phyloP scores from a whole-genome alignment of 805 yeast species.

The Pichia phayaonensis region DNA sequence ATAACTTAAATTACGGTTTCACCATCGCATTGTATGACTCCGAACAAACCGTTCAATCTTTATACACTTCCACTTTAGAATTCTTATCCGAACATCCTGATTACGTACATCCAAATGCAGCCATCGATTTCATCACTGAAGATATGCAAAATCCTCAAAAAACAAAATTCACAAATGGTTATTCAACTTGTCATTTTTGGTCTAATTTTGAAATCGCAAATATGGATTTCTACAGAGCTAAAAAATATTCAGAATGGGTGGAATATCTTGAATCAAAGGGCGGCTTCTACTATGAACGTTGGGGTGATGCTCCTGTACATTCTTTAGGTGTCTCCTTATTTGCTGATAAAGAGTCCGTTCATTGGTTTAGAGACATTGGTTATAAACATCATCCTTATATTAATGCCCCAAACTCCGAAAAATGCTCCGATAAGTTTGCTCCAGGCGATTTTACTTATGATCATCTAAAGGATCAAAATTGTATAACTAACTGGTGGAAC shows the following conservation, averaged over 20 bases:
- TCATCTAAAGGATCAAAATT: conserved; percentile 58
- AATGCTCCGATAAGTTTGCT: conserved; percentile 39
- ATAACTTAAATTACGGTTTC: conserved; percentile 67
- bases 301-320: conserved; percentile 95
- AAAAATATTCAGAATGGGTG: conserved; percentile 60
- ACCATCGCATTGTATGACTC: conserved; percentile 63
- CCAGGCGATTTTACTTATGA: conserved; percentile 50
- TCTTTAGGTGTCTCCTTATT: conserved; percentile 66
- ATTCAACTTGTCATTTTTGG: conserved; percentile 79
- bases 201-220: conserved; percentile 81
- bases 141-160: conserved; percentile 44
- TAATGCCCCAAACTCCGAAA: conserved; percentile 59
- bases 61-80: conserved; percentile 65
- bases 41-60: conserved; percentile 49
- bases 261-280: conserved; percentile 58
- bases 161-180: conserved; percentile 32
- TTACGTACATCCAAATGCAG: conserved; percentile 46
- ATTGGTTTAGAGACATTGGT: conserved; percentile 85
- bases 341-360: conserved; percentile 59
- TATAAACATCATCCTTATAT: conserved; percentile 68
- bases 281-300: conserved; percentile 82
- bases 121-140: conserved; percentile 46
- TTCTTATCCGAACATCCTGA: conserved; percentile 51
- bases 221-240: conserved; percentile 69
- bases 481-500: conserved; percentile 64